Percentiles rank a stretch among this genome's conserved stretches.
Evolutionary conservation across 148 eudicot genomes (phyloP).

Genomic region (Talinum fruticosum): DNA sequence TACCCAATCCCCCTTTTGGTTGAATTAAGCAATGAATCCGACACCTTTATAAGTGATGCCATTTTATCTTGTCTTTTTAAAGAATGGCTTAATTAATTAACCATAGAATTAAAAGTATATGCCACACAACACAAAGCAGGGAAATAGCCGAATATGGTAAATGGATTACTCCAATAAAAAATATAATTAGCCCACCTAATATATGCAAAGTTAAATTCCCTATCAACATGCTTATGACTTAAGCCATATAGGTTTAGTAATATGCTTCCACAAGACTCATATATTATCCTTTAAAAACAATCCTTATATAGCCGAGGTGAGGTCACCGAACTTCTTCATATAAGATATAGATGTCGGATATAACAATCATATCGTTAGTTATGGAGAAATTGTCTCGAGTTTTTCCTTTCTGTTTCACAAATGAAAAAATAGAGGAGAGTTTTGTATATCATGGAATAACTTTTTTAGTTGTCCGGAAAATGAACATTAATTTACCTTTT

Average conservation of each 20-base stretch:
- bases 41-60: slow-evolving; percentile 12
- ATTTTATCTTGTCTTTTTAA: not conserved
- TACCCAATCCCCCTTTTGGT: not conserved
- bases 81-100: not conserved
- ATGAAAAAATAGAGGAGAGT: not conserved
- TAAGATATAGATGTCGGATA: no score
- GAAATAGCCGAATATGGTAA: not conserved
- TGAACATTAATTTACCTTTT: no score
- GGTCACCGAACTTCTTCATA: no score
- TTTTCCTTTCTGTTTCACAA: no score
- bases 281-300: not conserved
- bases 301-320: no score
- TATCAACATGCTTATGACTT: not conserved
- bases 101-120: not conserved
- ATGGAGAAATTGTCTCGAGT: no score
- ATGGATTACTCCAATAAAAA: slow-evolving; percentile 1
- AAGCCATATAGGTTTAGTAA: not conserved
- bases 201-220: not conserved
- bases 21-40: not conserved
- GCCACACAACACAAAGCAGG: not conserved
- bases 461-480: no score
- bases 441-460: not conserved
- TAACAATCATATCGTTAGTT: no score
- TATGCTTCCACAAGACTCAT: not conserved
- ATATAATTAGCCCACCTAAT: not conserved